A percentile compares a stretch with the other conserved stretches of the same genome.
phyloP scores from a whole-genome alignment of 225 moss, liverwort and hornwort genomes.

The Thuidium tamariscinum region DNA sequence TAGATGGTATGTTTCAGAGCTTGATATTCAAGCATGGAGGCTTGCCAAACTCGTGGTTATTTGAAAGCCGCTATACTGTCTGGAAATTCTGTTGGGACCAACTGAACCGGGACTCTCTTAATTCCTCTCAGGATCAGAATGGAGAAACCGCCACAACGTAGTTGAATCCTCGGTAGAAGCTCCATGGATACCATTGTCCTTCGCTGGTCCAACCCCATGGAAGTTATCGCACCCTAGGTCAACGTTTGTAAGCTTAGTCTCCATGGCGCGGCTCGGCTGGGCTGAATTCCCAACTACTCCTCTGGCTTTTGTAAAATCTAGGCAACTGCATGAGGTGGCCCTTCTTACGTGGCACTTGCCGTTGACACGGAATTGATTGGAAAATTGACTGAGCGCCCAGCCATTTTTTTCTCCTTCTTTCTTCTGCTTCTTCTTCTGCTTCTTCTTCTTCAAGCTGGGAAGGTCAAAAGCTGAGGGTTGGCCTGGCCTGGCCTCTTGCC shows the following conservation, averaged over 20 bases:
- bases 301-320: too few relatives aligned
- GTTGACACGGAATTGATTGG: neutral
- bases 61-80: neutral
- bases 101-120: neutral
- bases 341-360: neutral
- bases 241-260: neutral
- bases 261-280: too few relatives aligned
- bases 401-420: too few relatives aligned
- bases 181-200: neutral
- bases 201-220: neutral
- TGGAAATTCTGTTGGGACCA: neutral
- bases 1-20: neutral
- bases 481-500: neutral
- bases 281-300: neutral
- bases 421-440: too few relatives aligned
- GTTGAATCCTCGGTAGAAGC: neutral
- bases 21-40: constrained; percentile 14
- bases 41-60: neutral
- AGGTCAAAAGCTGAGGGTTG: neutral
- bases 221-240: neutral
- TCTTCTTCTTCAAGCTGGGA: neutral
- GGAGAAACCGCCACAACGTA: neutral
- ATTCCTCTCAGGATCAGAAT: rapidly evolving
- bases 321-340: neutral
- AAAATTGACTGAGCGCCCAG: neutral